phyloP scores from a whole-genome alignment of 345 rosid species.

The Laguncularia racemosa region DNA sequence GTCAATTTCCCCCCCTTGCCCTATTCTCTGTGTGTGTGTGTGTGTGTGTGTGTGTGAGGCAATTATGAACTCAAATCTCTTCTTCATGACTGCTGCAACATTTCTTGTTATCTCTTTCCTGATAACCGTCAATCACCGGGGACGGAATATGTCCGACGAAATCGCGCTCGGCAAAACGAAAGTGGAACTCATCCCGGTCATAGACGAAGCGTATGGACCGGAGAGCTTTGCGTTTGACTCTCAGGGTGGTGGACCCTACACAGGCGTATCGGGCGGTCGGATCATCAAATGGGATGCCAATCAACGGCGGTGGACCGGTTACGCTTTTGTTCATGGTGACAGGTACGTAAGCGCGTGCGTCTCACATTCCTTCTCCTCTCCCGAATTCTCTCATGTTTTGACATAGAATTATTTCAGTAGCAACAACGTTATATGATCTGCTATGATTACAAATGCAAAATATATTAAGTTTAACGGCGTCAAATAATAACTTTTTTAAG shows the following conservation, averaged over 20 bases:
- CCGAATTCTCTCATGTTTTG: no score
- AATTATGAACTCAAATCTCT: slow-evolving; percentile 1
- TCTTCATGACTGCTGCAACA: not conserved
- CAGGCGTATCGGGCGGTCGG: slow-evolving; percentile 42
- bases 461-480: no score
- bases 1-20: not conserved
- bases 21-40: not conserved
- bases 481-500: no score
- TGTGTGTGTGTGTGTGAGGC: no score
- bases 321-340: slow-evolving; percentile 26
- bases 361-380: no score
- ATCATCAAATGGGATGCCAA: slow-evolving; percentile 30
- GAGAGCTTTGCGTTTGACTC: slow-evolving; percentile 45
- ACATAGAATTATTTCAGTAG: no score
- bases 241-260: slow-evolving; percentile 36
- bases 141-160: no score
- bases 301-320: slow-evolving; percentile 27
- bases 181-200: slow-evolving; percentile 7
- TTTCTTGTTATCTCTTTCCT: no score
- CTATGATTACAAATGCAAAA: no score
- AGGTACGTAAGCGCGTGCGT: slow-evolving; percentile 25
- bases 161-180: no score
- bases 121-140: no score
- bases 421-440: no score
- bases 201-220: slow-evolving; percentile 33